Conservation (phyloP, 371 early-diverging fungal species). For the Mortierella sp. region DNA sequence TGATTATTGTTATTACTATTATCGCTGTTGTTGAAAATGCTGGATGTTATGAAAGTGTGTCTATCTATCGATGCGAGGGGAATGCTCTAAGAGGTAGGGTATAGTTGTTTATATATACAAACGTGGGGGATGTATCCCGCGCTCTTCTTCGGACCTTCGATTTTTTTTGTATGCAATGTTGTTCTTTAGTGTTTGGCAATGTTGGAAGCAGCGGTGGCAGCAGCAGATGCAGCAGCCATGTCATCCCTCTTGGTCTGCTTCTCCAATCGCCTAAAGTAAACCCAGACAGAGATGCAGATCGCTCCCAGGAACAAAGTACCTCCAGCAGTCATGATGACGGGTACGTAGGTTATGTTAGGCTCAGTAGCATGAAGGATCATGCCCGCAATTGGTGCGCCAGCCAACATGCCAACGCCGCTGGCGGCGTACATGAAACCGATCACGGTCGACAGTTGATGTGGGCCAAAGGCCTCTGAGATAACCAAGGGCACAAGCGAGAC, state of each 20-base stretch:
- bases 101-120: slow-evolving; percentile 12
- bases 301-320: slow-evolving; percentile 59
- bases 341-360: slow-evolving; percentile 58
- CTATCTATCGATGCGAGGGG: slow-evolving; percentile 2
- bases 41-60: background rate
- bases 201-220: slow-evolving; percentile 22
- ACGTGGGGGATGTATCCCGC: background rate
- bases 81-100: slow-evolving; percentile 7
- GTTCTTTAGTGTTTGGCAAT: slow-evolving; percentile 6
- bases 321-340: slow-evolving; percentile 70
- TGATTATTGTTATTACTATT: too few relatives aligned
- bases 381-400: slow-evolving; percentile 64
- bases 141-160: slow-evolving; percentile 15
- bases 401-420: slow-evolving; percentile 54
- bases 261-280: slow-evolving; percentile 41
- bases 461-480: slow-evolving; percentile 68
- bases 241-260: slow-evolving; percentile 42
- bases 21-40: background rate
- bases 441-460: slow-evolving; percentile 56
- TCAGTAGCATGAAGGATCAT: slow-evolving; percentile 58
- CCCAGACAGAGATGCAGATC: slow-evolving; percentile 43
- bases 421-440: slow-evolving; percentile 61
- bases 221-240: background rate
- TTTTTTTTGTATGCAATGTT: background rate
- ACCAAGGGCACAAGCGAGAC: slow-evolving; percentile 64